A percentile compares a stretch with the other conserved stretches of the same genome.
Conservation (phyloP, 1,139 yeast species). For the Sugiyamaella pinicola region DNA sequence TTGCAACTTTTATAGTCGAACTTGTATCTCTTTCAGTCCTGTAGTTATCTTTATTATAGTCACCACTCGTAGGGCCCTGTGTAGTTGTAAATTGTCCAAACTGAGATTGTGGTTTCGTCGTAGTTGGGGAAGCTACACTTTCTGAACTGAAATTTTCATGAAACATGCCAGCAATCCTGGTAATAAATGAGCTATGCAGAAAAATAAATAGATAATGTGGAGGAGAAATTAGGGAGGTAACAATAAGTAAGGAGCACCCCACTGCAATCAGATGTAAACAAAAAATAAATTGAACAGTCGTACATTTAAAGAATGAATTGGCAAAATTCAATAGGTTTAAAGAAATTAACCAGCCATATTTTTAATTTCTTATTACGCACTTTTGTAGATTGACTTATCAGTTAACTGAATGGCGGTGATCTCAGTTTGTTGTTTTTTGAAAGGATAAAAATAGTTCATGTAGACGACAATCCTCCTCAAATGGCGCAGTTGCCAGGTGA, state of each 20-base stretch:
- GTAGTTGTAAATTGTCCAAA: not conserved
- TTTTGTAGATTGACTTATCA: not conserved
- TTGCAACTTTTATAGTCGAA: conserved; percentile 9
- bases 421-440: not conserved
- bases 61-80: not conserved
- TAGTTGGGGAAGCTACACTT: conserved; percentile 16
- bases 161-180: conserved; percentile 12
- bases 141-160: conserved; percentile 24
- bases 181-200: not conserved
- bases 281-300: not conserved
- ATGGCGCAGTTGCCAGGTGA: conserved; percentile 1
- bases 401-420: not conserved
- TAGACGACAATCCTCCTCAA: not conserved
- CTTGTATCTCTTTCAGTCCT: not conserved
- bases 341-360: not conserved
- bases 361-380: not conserved
- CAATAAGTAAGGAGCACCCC: too few species aligned
- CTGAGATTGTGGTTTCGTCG: not conserved
- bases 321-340: not conserved
- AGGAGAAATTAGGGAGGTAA: not conserved
- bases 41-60: not conserved
- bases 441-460: not conserved
- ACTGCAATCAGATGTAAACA: not conserved
- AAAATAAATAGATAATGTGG: not conserved
- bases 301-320: not conserved